A percentile compares a stretch with the other conserved stretches of the same genome.
These are phyloP conservation scores for Geotrichum bryndzae DNA, from an alignment of 1,139 yeast species.

Conservation along the genomic window DNA sequence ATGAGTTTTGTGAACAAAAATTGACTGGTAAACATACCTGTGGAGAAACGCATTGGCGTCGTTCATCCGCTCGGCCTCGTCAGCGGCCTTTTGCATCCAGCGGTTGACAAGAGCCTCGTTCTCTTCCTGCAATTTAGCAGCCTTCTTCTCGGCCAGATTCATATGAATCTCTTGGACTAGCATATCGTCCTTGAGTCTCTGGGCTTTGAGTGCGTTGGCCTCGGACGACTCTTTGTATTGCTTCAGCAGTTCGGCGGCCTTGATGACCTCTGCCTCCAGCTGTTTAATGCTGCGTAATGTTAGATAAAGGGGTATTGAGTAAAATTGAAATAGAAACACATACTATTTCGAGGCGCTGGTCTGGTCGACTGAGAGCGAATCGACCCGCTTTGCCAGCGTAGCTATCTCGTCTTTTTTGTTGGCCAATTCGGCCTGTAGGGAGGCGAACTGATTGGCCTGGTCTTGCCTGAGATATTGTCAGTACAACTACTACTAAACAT, in stretches of 20 bases:
- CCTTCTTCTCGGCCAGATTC: slow-evolving; percentile 49
- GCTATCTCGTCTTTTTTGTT: slow-evolving; percentile 12
- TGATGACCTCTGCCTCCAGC: slow-evolving; percentile 8
- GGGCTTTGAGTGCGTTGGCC: slow-evolving; percentile 43
- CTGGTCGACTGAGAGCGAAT: not conserved
- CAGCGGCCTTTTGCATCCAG: slow-evolving; percentile 54
- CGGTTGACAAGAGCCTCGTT: slow-evolving; percentile 50
- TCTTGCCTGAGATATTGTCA: not conserved
- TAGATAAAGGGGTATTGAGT: too few relatives aligned
- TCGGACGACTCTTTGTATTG: slow-evolving; percentile 26
- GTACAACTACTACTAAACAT: not conserved
- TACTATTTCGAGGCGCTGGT: slow-evolving; percentile 10
- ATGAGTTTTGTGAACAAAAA: not conserved
- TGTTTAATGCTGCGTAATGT: slow-evolving; percentile 6
- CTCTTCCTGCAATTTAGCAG: slow-evolving; percentile 34
- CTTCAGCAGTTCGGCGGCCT: slow-evolving; percentile 11
- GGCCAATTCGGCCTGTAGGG: slow-evolving; percentile 14
- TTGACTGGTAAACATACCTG: slow-evolving; percentile 21
- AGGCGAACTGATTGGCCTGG: not conserved
- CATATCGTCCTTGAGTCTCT: slow-evolving; percentile 63
- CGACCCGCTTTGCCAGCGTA: slow-evolving; percentile 8
- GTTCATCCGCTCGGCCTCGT: slow-evolving; percentile 57
- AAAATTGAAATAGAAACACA: not conserved
- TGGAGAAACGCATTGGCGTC: slow-evolving; percentile 46
- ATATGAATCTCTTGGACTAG: slow-evolving; percentile 65